phyloP scores from a whole-genome alignment of 2,329 filamentous ascomycete species.

The Alternaria dauci region DNA sequence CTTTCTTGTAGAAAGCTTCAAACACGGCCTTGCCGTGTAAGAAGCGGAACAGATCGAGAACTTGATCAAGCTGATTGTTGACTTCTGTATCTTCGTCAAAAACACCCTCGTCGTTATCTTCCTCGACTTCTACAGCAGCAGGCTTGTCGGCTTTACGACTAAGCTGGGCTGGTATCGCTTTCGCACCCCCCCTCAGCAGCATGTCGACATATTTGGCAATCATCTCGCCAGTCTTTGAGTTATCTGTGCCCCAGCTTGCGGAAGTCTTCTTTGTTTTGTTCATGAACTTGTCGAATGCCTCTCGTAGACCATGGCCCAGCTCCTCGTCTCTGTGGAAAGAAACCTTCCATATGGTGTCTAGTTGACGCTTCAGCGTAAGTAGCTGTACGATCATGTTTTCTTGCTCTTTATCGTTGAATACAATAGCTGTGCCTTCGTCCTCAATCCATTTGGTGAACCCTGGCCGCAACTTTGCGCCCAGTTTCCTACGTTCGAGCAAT shows the following conservation, averaged over 20 bases:
- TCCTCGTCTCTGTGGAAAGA: constrained; percentile 81
- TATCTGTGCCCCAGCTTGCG: constrained; percentile 78
- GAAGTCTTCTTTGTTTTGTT: constrained; percentile 81
- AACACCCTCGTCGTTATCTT: constrained; percentile 67
- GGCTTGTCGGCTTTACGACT: constrained; percentile 66
- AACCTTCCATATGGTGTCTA: constrained; percentile 79
- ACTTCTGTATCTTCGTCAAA: constrained; percentile 92
- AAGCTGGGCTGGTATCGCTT: constrained; percentile 76
- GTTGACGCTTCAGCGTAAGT: constrained; percentile 78
- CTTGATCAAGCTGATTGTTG: constrained; percentile 89
- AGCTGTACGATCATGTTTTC: constrained; percentile 88
- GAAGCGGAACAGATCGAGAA: constrained; percentile 93
- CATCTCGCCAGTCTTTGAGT: constrained; percentile 97
- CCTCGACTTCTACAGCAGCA: constrained; percentile 66
- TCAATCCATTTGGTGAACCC: constrained; percentile 85
- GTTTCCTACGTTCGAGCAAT: constrained; percentile 74
- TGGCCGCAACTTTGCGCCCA: constrained; percentile 73
- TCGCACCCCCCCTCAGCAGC: constrained; percentile 85
- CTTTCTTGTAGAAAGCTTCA: constrained; percentile 99
- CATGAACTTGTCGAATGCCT: constrained; percentile 89
- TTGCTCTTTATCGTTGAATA: constrained; percentile 79
- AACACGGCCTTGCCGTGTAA: constrained; percentile 98
- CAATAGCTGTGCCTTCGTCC: constrained; percentile 75
- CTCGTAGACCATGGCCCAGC: constrained; percentile 79
- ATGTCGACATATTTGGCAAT: constrained; percentile 96